phyloP scores from a whole-genome alignment of 2,329 filamentous ascomycete species.

The Xylariaceae sp. region DNA sequence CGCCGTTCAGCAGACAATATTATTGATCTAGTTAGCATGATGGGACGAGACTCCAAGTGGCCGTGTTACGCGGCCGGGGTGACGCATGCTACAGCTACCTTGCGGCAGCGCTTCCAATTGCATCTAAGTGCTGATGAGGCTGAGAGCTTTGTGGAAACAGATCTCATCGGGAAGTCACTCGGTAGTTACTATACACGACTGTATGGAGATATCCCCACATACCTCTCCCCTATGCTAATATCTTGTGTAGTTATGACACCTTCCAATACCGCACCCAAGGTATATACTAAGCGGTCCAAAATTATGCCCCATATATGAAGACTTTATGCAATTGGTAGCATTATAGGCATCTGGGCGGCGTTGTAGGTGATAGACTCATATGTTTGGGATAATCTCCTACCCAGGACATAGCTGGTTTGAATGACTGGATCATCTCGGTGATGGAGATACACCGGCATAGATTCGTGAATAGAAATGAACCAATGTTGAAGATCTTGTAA shows the following conservation, averaged over 20 bases:
- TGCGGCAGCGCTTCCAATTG: slow-evolving; percentile 77
- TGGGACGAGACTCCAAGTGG: slow-evolving; percentile 83
- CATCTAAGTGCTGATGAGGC: slow-evolving; percentile 83
- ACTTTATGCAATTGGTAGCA: slow-evolving; percentile 26
- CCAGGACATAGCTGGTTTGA: slow-evolving; percentile 25
- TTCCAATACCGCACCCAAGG: slow-evolving; percentile 88
- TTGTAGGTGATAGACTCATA: slow-evolving; percentile 36
- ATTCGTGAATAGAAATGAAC: slow-evolving; percentile 23
- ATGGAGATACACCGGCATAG: slow-evolving; percentile 18
- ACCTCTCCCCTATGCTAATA: slow-evolving; percentile 13
- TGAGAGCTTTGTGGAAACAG: slow-evolving; percentile 77
- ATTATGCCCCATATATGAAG: slow-evolving; percentile 14
- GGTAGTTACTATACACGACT: slow-evolving; percentile 87
- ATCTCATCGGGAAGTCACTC: slow-evolving; percentile 77
- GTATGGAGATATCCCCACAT: slow-evolving; percentile 51
- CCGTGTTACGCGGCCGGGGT: slow-evolving; percentile 78
- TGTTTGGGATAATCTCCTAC: slow-evolving; percentile 32
- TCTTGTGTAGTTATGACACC: slow-evolving; percentile 68
- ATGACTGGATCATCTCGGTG: slow-evolving; percentile 30
- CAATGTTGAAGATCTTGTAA: slow-evolving; percentile 15
- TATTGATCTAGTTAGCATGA: slow-evolving; percentile 80
- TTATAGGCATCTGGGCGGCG: slow-evolving; percentile 38
- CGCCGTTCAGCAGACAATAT: slow-evolving; percentile 78
- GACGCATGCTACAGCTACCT: slow-evolving; percentile 67
- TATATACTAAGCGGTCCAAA: slow-evolving; percentile 64